Evolutionary conservation across 495 filamentous ascomycete species (phyloP), one percentile per base, ranked within the genome.

Genomic region (Xanthoparmelia taractica): DNA sequence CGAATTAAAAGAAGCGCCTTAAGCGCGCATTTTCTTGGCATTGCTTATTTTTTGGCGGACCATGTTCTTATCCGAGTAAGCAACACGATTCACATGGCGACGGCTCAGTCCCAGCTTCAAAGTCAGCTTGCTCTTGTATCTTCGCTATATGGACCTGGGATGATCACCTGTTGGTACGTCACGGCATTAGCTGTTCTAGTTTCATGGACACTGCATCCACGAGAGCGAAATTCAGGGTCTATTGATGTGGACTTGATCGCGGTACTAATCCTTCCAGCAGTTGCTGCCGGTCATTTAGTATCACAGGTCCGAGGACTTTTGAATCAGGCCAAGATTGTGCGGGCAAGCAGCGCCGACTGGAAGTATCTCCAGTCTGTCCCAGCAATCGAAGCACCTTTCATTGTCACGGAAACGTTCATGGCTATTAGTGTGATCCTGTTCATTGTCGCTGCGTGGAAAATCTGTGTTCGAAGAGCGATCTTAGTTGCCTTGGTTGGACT

Each of bases 61-160:
- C 34, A 36, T 36, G n/a, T n/a, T n/a, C n/a, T 36, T 36, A 36
- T 36, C 34, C 5, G 10, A 36, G 34, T 5, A 36, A 36, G 34
- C 10, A 36, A 43, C 18, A 43, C 13, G 18, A 17, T 43, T 43
- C 40, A 43, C 40, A 43, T 43, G 40, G 40, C 40, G 40, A 43
- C 40, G 4, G 40, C 40, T 43, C 40, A 18, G 2, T 43, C 40
- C 13, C 40, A 43, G 40, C 40, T 20, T n/a, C 40, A 43, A 17
- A 15, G 58, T 36, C 59, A 10, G 12, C 60, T 40, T 58, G 61
- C 61, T n/a, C 66, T 69, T 8, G 66, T 69, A 25, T 68, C 63
- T n/a, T 69, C 67, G 5, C 63, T 66, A 40, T 70, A 70, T 33
- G 68, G 68, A 20, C 63, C 68, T 13, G 68, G 68, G 20, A 59